A percentile compares a stretch with the other conserved stretches of the same genome.
Conservation (phyloP, 805 yeast species). For the Saccharomycopsis schoenii region DNA sequence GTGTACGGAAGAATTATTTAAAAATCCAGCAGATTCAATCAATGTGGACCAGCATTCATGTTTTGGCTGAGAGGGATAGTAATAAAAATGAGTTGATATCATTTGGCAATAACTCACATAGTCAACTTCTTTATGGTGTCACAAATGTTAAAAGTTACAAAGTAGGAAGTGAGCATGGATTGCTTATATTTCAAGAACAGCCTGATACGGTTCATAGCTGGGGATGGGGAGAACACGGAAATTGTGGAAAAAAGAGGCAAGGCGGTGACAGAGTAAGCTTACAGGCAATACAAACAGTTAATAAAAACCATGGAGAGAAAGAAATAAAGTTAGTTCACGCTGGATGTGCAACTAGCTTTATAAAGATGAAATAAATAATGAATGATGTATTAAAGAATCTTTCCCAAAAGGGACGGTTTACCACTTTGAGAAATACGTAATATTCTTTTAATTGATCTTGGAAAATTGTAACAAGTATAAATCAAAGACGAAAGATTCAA, state of each 20-base stretch:
- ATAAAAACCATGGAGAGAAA: not conserved
- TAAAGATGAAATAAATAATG: slow-evolving; percentile 1
- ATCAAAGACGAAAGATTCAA: slow-evolving; percentile 11
- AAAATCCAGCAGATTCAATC: slow-evolving; percentile 27
- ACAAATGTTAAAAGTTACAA: slow-evolving; percentile 23
- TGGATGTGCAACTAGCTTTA: slow-evolving; percentile 21
- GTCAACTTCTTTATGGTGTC: slow-evolving; percentile 35
- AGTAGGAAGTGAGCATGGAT: slow-evolving; percentile 85
- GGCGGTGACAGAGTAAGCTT: not conserved
- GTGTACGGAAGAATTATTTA: not conserved
- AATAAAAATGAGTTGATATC: slow-evolving; percentile 30
- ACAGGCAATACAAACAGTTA: not conserved
- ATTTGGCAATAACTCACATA: slow-evolving; percentile 68
- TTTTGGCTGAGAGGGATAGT: slow-evolving; percentile 21
- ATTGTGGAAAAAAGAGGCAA: slow-evolving; percentile 49
- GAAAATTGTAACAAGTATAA: slow-evolving; percentile 47
- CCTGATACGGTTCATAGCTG: slow-evolving; percentile 47
- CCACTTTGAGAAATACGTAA: slow-evolving; percentile 76
- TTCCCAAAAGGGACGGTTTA: slow-evolving; percentile 39
- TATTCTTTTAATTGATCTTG: slow-evolving; percentile 51
- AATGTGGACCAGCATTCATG: slow-evolving; percentile 80
- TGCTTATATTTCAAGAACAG: slow-evolving; percentile 27
- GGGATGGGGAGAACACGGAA: slow-evolving; percentile 99
- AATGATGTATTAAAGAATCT: slow-evolving; percentile 62
- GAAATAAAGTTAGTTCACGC: slow-evolving; percentile 23